Percentiles rank a stretch among this genome's conserved stretches.
phyloP scores from a whole-genome alignment of 2,329 filamentous ascomycete species.

The Eurotiales sp. region DNA sequence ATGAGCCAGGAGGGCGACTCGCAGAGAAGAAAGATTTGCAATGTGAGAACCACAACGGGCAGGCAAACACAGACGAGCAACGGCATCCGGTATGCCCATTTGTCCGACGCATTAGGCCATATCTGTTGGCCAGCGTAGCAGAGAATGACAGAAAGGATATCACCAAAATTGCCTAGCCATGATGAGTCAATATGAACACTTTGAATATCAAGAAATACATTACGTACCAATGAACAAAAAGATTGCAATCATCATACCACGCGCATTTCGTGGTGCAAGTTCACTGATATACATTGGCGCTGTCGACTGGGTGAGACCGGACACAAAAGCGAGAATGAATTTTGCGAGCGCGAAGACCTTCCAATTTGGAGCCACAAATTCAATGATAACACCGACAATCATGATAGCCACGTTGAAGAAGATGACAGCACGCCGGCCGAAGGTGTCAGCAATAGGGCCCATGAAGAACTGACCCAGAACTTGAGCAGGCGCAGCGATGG shows the following conservation, averaged over 20 bases:
- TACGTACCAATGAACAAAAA: not conserved
- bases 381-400: not conserved
- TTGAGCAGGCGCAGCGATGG: not conserved
- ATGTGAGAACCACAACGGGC: not conserved
- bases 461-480: not conserved
- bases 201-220: too few species aligned
- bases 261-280: not conserved
- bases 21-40: not conserved
- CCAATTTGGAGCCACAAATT: not conserved
- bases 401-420: not conserved
- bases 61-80: not conserved
- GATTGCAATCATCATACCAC: not conserved
- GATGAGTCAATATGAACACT: too few species aligned
- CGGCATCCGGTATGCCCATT: not conserved
- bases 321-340: not conserved
- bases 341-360: not conserved
- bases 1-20: not conserved
- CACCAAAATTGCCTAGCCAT: not conserved
- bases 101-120: not conserved
- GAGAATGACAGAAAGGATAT: not conserved
- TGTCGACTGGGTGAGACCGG: not conserved
- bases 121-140: not conserved
- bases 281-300: not conserved
- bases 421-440: not conserved
- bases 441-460: not conserved